Evolutionary conservation across 345 rosid species (phyloP).

Genomic region (Arabidopsis arenosa): DNA sequence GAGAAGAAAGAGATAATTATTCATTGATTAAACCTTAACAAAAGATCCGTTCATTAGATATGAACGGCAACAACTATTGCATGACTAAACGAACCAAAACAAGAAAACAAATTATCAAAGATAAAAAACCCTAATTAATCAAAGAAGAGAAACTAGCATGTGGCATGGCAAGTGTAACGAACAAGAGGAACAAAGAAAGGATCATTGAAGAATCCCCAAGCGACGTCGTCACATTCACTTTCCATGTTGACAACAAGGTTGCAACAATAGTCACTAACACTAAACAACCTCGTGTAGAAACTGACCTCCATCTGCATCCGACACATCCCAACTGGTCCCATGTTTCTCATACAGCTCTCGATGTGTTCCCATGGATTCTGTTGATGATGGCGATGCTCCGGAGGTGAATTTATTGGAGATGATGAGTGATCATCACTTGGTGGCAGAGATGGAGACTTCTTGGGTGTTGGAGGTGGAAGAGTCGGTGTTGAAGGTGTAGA

Average conservation of each 20-base stretch:
- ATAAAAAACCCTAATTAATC: not conserved
- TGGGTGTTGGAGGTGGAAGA: constrained; percentile 15
- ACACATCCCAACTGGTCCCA: constrained; percentile 28
- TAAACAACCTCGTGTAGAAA: constrained; percentile 21
- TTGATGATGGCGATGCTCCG: constrained; percentile 9
- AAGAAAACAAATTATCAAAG: not conserved
- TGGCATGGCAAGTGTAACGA: constrained; percentile 38
- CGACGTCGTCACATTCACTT: constrained; percentile 33
- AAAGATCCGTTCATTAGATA: constrained; percentile 23
- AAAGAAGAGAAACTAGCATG: constrained; percentile 1
- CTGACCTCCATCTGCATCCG: constrained; percentile 16
- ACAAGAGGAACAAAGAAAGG: constrained; percentile 45
- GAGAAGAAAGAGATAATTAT: not conserved
- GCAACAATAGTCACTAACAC: constrained; percentile 35
- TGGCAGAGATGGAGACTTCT: constrained; percentile 19
- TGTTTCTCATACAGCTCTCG: constrained; percentile 1
- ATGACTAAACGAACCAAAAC: constrained; percentile 34
- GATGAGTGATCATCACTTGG: not conserved
- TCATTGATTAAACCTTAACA: constrained; percentile 11
- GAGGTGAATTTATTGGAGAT: constrained; percentile 30
- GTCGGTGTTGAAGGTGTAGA: constrained; percentile 5
- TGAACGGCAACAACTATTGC: constrained; percentile 21
- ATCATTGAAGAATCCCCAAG: constrained; percentile 37
- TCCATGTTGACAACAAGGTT: constrained; percentile 33
- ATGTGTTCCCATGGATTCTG: constrained; percentile 20